Evolutionary conservation across 768 basidiomycete species (phyloP), one percentile per base, ranked within the genome.

Genomic region (Auricularia sp.): DNA sequence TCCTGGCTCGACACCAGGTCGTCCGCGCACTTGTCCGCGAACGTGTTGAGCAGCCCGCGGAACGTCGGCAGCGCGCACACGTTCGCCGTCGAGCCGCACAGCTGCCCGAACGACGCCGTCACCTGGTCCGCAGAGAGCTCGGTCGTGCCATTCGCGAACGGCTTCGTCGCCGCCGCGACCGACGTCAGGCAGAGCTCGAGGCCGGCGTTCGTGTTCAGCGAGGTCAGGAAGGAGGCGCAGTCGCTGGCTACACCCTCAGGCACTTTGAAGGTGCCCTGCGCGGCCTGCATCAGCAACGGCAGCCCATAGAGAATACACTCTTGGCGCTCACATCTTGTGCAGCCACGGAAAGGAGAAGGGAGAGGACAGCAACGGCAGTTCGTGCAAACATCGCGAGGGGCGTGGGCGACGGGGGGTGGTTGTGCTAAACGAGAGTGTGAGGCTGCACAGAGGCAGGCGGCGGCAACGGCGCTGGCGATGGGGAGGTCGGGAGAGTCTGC

Each of bases 11-110:
- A 71, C 60, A 64, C 84, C 68, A 99, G 77, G 77, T 98, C 96
- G 21, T 71, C 64, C 1, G 77, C 64, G 80, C 96, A 99, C 11
- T 82, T 79, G 8, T 81, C 70, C 74, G 87, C 86, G 77, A 98
- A 97, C 7, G 77, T 64, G 62, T 83, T 76, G 63, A 98, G 84
- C 68, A 84, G 79, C 51, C 77, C 66, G 63, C 87, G 83, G 71
- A 98, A 73, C 65, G 79, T 71, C 47, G 75, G 80, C 43, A 83
- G 69, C 21, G 78, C 70, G 78, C 90, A 93, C 36, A 93, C 74
- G 70, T 61, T 74, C 75, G 71, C 92, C 77, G 66, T 75, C 64
- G 39, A 81, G 71, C 53, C 36, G 78, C 72, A 23, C 77, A 66
- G 72, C 73, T 79, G 64, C 70, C 70, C 61, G 78, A 77, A 2